Evolutionary conservation across 2,329 filamentous ascomycete genomes (phyloP), one percentile per base, ranked within the genome.

Genomic region (Colletotrichum noveboracense): DNA sequence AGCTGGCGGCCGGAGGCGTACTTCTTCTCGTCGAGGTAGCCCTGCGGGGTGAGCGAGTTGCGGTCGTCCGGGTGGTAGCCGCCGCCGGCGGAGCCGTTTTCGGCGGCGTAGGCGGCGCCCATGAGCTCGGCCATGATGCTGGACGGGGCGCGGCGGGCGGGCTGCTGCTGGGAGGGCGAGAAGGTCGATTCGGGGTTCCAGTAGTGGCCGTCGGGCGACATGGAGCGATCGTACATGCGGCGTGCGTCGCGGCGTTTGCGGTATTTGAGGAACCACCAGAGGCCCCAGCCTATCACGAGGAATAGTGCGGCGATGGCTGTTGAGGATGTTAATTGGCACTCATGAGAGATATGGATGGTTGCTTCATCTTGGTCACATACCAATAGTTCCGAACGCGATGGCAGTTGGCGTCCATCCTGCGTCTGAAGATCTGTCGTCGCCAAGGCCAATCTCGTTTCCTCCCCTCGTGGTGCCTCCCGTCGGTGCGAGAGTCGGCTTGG

Each of bases 71-170:
- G 21, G 28, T 24, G 24, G 21, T 14, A 18, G n/a, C n/a, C 43
- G 10, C 38, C 38, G 24, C 64, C 52, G n/a, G 26, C 30, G 3
- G 65, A 66, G 18, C 79, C 79, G 36, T 80, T 79, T 16, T 78
- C 77, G 52, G 76, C 76, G 28, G 75, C 78, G 66, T 79, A 78
- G 10, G 78, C 77, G 16, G 76, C 70, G 8, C 76, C 77, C 68
- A 80, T 76, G 13, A 80, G 76, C 18, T 80, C 79, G 56, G 73
- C 77, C 69, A 80, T 75, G 70, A 80, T 52, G 67, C 70, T 76
- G 2, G 76, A 77, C 2, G 74, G 74, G 21, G 70, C 38, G 8
- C 74, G 56, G n/a, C 67, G 74, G 24, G 34, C 38, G 13, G 68
- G 43, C 6, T 52, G 43, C 2, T 52, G 64, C 10, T 52, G 56